Conservation (phyloP, 225 moss, liverwort and hornwort species). For the Pseudisothecium myosuroides region DNA sequence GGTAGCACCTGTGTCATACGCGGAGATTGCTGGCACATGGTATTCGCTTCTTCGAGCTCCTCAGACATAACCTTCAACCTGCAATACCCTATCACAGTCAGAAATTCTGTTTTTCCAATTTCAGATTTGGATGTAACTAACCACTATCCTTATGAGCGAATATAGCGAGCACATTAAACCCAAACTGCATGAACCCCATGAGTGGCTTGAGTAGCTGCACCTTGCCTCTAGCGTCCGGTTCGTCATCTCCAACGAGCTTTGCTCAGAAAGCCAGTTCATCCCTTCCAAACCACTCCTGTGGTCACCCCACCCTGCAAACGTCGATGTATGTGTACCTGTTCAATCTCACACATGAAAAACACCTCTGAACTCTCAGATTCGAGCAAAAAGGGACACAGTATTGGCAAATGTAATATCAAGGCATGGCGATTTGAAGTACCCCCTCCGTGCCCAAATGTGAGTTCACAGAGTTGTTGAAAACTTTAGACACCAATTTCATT, state of each 20-base stretch:
- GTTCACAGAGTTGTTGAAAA: background rate
- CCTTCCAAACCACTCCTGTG: constrained; percentile 15
- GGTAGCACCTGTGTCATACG: constrained; percentile 38
- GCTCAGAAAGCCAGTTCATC: constrained; percentile 4
- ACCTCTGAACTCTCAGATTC: background rate
- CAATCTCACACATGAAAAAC: background rate
- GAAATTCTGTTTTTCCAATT: background rate
- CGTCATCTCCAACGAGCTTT: constrained; percentile 19
- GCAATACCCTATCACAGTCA: background rate
- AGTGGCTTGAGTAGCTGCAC: background rate
- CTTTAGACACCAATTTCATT: background rate
- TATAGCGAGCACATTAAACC: background rate
- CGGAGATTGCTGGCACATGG: constrained; percentile 24
- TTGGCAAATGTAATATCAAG: background rate
- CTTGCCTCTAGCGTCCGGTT: constrained; percentile 32
- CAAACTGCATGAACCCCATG: background rate
- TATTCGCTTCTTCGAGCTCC: constrained; percentile 39
- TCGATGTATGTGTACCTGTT: background rate
- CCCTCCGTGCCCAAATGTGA: background rate
- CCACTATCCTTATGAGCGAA: background rate
- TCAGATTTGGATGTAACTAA: background rate
- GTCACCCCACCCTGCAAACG: constrained; percentile 13
- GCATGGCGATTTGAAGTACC: background rate
- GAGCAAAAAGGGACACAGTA: background rate
- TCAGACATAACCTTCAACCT: constrained; percentile 35